Evolutionary conservation across 768 basidiomycete genomes (phyloP).

Genomic region (Hortiboletus flavorubellus): DNA sequence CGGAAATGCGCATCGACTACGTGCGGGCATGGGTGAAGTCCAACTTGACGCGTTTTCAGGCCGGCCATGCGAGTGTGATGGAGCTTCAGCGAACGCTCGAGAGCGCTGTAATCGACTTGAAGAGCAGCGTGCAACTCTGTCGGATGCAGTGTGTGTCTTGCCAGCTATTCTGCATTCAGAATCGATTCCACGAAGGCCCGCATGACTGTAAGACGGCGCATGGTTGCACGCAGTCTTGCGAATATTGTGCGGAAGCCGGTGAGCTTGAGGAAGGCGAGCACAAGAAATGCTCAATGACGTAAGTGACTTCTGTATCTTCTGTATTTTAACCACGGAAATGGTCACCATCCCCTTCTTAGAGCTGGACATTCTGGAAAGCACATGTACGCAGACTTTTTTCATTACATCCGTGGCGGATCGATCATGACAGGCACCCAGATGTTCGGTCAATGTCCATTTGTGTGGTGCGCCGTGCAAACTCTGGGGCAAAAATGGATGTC

Average conservation of each 20-base stretch:
- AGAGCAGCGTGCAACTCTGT: constrained; percentile 50
- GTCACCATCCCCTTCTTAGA: constrained; percentile 25
- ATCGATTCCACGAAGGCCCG: constrained; percentile 41
- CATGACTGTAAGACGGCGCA: constrained; percentile 55
- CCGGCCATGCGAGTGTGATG: constrained; percentile 43
- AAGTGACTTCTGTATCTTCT: constrained; percentile 18
- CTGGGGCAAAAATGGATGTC: constrained; percentile 46
- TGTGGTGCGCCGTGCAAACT: constrained; percentile 53
- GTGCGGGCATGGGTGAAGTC: constrained; percentile 49
- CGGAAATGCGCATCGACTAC: constrained; percentile 40
- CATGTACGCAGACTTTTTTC: constrained; percentile 39
- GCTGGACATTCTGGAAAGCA: constrained; percentile 57
- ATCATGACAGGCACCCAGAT: constrained; percentile 34
- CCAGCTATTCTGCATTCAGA: constrained; percentile 46
- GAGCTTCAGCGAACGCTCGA: constrained; percentile 44
- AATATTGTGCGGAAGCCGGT: constrained; percentile 35
- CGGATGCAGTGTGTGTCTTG: constrained; percentile 45
- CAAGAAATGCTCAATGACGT: constrained; percentile 45
- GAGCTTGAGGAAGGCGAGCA: constrained; percentile 28
- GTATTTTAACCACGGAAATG: not conserved
- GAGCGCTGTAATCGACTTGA: constrained; percentile 43
- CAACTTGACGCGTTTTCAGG: constrained; percentile 48
- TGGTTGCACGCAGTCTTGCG: constrained; percentile 41
- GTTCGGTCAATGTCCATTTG: constrained; percentile 48
- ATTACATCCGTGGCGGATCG: not conserved